Evolutionary conservation across 2,329 filamentous ascomycete species (phyloP), one percentile per base, ranked within the genome.

Genomic region (Colletotrichum coccodes): DNA sequence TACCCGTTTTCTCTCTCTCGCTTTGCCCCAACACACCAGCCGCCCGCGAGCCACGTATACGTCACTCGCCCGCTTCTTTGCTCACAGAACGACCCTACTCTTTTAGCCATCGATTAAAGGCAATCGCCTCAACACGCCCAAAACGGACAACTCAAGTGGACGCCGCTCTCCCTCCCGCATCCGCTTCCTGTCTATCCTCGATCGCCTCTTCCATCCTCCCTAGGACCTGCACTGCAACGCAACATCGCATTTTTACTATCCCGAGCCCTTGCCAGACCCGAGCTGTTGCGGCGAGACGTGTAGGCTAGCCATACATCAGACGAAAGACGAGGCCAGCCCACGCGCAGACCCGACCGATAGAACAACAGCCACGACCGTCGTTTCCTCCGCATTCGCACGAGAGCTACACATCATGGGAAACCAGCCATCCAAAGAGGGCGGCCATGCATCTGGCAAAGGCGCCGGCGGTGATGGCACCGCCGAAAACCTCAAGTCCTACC

Each of bases 401-500:
- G 40, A 68, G 36, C 56, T 56, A 56, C 76, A 81, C 76, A 81
- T 71, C 73, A 95, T 95, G 92, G 92, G 92, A 78, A 94, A 94
- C 80, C 89, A 93, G 81, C 86, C 86, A 75, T 94, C 92, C 74
- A 89, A 88, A 75, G 86, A 88, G 77, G 81, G 84, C 75, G 83
- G 84, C 73, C 80, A 80, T 69, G 80, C 78, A 68, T 77, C 82
- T 68, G 79, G 84, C 75, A 92, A 89, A 80, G 82, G 81, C 70
- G 73, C 79, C 47, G 78, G 79, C 59, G 78, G 81, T 68, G 82
- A 83, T 68, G 77, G 79, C 68, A 68, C 63, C 28, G 70, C 76
- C 42, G 89, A 92, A 42, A 85, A 88, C 70, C 84, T 98, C 68
- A 92, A 94, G 79, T 93, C 94, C 34, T 97, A 96, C 80, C 95